A percentile compares a stretch with the other conserved stretches of the same genome.
These are phyloP conservation scores for Tilletia horrida DNA, from an alignment of 1,284 basidiomycete genomes.

Conservation along the genomic window DNA sequence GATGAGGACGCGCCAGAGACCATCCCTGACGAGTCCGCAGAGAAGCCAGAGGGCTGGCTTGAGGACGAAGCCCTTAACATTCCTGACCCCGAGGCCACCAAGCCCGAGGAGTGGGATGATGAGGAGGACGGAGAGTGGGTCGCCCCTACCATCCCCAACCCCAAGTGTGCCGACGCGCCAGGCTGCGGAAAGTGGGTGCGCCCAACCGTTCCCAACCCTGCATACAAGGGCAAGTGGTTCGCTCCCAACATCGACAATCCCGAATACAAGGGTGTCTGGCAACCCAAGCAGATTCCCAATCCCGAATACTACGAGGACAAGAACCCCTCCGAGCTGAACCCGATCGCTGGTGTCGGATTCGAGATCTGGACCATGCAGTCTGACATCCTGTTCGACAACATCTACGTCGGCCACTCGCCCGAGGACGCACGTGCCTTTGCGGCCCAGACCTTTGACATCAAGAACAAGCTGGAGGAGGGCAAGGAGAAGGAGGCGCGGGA, in stretches of 20 bases:
- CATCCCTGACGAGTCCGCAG: conserved; percentile 79
- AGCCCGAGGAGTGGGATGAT: conserved; percentile 99
- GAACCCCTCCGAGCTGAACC: conserved; percentile 72
- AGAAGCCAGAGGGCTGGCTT: conserved; percentile 92
- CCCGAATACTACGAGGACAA: conserved; percentile 86
- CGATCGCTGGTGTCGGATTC: conserved; percentile 51
- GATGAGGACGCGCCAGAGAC: conserved; percentile 49
- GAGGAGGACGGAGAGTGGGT: conserved; percentile 99
- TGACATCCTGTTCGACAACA: conserved; percentile 54
- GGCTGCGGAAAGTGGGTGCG: conserved; percentile 91
- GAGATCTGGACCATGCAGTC: conserved; percentile 55
- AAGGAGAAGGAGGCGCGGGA: conserved; percentile 32
- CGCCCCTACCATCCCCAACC: conserved; percentile 70
- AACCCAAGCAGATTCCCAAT: conserved; percentile 62
- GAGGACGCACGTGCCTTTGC: conserved; percentile 46
- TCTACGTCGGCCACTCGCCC: conserved; percentile 50
- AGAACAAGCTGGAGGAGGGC: conserved; percentile 49
- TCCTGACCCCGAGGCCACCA: conserved; percentile 87
- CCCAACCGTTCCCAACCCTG: conserved; percentile 92
- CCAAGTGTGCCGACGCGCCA: conserved; percentile 79
- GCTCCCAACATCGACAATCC: conserved; percentile 74
- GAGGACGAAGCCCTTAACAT: conserved; percentile 78
- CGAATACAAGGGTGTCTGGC: conserved; percentile 50
- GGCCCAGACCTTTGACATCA: conserved; percentile 45
- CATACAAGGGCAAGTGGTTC: conserved; percentile 92